Conservation (phyloP, 2,329 filamentous ascomycete species). For the Colletotrichum kahawae region DNA sequence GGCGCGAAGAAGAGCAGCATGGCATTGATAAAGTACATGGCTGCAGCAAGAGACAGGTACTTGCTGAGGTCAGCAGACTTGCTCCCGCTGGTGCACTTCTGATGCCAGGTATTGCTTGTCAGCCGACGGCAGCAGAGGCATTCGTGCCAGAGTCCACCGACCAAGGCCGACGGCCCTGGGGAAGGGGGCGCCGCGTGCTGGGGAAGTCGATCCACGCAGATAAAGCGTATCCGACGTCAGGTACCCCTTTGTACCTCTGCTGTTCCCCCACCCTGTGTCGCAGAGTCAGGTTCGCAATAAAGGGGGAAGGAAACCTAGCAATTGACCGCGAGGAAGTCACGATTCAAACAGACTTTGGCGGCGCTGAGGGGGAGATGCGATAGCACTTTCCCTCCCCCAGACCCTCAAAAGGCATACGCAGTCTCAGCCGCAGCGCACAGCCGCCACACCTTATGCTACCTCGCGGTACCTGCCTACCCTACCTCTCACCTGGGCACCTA, state of each 20-base stretch:
- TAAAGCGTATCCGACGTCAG: not conserved
- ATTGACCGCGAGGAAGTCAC: not conserved
- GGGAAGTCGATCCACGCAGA: not conserved
- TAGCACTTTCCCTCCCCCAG: not conserved
- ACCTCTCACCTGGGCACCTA: not conserved
- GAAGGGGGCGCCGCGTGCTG: not conserved
- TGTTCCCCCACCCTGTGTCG: not conserved
- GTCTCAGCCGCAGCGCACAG: constrained; percentile 14
- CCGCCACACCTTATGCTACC: not conserved
- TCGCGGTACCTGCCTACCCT: not conserved
- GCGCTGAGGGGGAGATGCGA: not conserved
- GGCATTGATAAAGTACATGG: not conserved
- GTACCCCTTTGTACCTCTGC: not conserved
- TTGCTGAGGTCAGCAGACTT: not conserved
- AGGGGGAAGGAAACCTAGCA: not conserved
- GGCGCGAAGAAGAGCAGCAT: not conserved
- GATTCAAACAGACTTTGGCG: not conserved
- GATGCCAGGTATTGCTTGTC: not conserved
- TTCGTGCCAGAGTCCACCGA: not conserved
- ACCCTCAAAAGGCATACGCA: not conserved
- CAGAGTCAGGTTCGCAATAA: not conserved
- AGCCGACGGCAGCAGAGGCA: not conserved
- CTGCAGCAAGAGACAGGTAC: not conserved
- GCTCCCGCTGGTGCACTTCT: not conserved
- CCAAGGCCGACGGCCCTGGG: not conserved